Evolutionary conservation across 1,139 yeast species (phyloP).

Genomic region (Kodamaea derodonti): DNA sequence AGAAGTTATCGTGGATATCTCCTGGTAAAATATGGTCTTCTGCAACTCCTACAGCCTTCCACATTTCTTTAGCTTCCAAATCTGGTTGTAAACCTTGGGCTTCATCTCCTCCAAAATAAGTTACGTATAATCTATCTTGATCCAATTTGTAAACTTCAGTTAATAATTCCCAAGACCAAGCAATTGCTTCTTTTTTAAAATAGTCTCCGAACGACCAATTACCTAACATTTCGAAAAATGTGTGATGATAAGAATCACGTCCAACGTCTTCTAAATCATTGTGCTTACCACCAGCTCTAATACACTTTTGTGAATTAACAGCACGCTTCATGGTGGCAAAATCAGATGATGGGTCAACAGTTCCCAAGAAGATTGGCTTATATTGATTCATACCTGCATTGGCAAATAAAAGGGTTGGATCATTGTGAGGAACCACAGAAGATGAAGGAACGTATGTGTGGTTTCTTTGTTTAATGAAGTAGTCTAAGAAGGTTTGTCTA

Average conservation of each 20-base stretch:
- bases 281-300: slow-evolving; percentile 99
- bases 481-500: slow-evolving; percentile 82
- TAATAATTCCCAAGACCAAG: slow-evolving; percentile 85
- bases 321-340: slow-evolving; percentile 84
- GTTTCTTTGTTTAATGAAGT: slow-evolving; percentile 55
- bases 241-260: slow-evolving; percentile 94
- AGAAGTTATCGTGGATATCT: slow-evolving; percentile 83
- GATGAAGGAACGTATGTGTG: slow-evolving; percentile 90
- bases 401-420: slow-evolving; percentile 91
- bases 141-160: slow-evolving; percentile 80
- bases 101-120: slow-evolving; percentile 92
- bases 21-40: slow-evolving; percentile 95
- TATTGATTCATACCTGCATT: slow-evolving; percentile 99
- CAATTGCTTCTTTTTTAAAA: slow-evolving; percentile 89
- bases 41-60: slow-evolving; percentile 85
- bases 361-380: slow-evolving; percentile 93
- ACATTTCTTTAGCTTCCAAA: slow-evolving; percentile 82
- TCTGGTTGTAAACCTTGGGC: slow-evolving; percentile 86
- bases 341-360: slow-evolving; percentile 91
- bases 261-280: slow-evolving; percentile 99
- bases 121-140: slow-evolving; percentile 79
- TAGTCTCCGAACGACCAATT: slow-evolving; percentile 99
- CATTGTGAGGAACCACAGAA: slow-evolving; percentile 95
- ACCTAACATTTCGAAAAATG: slow-evolving; percentile 98
- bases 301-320: slow-evolving; percentile 94